phyloP scores from a whole-genome alignment of 1,284 basidiomycete species.

The Ustilago trichophora region DNA sequence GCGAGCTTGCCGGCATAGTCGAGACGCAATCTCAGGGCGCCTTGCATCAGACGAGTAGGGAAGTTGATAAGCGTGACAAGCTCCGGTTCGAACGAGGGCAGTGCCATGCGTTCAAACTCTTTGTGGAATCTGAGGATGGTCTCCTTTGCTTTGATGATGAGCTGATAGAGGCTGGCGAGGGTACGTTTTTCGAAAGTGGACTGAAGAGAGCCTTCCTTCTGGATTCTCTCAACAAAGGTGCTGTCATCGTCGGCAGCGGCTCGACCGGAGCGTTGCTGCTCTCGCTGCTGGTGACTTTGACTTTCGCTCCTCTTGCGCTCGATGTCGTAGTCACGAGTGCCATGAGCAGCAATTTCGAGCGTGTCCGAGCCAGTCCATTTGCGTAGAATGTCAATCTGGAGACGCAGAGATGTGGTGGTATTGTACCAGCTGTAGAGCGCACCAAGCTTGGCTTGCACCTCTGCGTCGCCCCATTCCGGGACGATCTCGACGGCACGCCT shows the following conservation, averaged over 20 bases:
- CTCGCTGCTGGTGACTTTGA: conserved; percentile 10
- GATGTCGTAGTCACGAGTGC: conserved; percentile 3
- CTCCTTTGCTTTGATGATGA: conserved; percentile 85
- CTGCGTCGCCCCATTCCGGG: conserved; percentile 56
- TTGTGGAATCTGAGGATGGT: conserved; percentile 83
- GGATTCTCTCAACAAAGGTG: conserved; percentile 86
- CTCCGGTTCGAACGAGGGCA: conserved; percentile 91
- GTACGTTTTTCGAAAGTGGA: conserved; percentile 93
- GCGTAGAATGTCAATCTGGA: conserved; percentile 59
- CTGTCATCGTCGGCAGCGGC: conserved; percentile 41
- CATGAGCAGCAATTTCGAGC: conserved; percentile 48
- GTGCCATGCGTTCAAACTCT: conserved; percentile 81
- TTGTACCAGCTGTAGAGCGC: conserved; percentile 65
- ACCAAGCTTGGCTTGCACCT: conserved; percentile 56
- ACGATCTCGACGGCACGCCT: conserved; percentile 52
- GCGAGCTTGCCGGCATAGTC: conserved; percentile 86
- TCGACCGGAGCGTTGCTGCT: conserved; percentile 10
- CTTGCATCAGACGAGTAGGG: conserved; percentile 91
- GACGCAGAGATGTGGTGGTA: conserved; percentile 49
- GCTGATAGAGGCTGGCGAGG: conserved; percentile 83
- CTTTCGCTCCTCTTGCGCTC: conserved; percentile 11
- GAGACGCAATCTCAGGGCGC: conserved; percentile 85
- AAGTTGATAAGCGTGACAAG: conserved; percentile 93
- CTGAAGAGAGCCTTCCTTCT: conserved; percentile 95
- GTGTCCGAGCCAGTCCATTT: conserved; percentile 62